phyloP scores from a whole-genome alignment of 306 rosid genomes.

The Argentina anserina region DNA sequence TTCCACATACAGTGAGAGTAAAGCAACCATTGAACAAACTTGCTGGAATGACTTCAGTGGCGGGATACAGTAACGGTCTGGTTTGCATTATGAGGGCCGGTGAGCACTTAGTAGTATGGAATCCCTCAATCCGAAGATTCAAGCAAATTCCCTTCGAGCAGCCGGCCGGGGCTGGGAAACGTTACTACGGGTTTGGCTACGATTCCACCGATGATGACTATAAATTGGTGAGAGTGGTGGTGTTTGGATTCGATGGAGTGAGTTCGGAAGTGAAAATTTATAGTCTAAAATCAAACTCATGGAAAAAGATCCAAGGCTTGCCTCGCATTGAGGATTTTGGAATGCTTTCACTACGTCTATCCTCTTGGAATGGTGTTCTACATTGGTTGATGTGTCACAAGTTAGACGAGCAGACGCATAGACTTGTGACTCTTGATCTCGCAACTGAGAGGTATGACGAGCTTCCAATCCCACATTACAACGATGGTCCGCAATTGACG shows the following conservation, averaged over 20 bases:
- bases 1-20: no score
- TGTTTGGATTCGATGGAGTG: not conserved
- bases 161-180: no score
- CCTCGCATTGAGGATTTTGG: not conserved
- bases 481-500: not conserved
- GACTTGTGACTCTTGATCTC: not conserved
- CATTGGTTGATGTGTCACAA: not conserved
- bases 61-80: not conserved
- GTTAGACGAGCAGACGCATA: not conserved
- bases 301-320: not conserved
- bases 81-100: not conserved
- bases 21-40: not conserved
- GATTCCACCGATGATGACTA: constrained; percentile 7
- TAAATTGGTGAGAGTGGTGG: not conserved
- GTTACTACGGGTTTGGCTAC: not conserved
- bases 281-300: not conserved
- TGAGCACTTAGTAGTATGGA: not conserved
- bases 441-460: not conserved
- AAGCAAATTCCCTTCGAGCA: not conserved
- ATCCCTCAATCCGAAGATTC: not conserved
- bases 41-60: not conserved
- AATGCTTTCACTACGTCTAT: not conserved
- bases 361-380: not conserved
- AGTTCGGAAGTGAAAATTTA: not conserved
- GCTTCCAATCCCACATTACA: not conserved